Evolutionary conservation across 2,329 filamentous ascomycete species (phyloP).

Genomic region (Raffaelea ambrosiae): DNA sequence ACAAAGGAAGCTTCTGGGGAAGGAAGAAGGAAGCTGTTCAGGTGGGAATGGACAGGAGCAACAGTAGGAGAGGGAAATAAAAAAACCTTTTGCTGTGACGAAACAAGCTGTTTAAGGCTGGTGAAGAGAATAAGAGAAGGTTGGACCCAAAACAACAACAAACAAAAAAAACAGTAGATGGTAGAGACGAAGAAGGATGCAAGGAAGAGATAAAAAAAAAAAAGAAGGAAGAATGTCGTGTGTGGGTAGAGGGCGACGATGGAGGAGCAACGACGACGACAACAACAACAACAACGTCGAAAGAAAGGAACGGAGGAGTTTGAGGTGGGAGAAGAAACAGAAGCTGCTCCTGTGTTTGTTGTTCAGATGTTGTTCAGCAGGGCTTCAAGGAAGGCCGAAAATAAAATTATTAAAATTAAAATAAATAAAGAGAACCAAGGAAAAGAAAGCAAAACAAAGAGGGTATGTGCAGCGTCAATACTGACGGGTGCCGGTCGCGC

Average conservation of each 20-base stretch:
- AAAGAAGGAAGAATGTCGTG: conserved; percentile 1
- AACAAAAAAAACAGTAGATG: neutral
- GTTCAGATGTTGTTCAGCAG: neutral
- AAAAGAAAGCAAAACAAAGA: conserved; percentile 10
- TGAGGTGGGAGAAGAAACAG: neutral
- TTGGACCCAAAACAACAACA: conserved; percentile 4
- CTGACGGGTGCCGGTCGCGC: conserved; percentile 7
- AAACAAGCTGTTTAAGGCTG: no score
- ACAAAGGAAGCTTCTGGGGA: neutral
- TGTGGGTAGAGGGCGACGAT: no score
- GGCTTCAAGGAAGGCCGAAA: neutral
- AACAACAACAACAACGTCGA: neutral
- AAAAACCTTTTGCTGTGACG: no score
- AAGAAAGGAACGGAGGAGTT: neutral
- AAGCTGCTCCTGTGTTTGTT: neutral
- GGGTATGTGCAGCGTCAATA: neutral
- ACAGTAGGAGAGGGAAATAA: neutral
- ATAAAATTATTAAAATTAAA: neutral
- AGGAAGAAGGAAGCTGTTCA: neutral
- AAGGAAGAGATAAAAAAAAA: conserved; percentile 2
- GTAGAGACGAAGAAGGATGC: neutral
- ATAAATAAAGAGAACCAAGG: conserved; percentile 1
- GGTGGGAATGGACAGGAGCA: conserved; percentile 2
- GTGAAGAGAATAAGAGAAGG: conserved; percentile 1
- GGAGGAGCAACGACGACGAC: no score